Evolutionary conservation across 257 asterid species (phyloP).

Genomic region (Penstemon newberryi): DNA sequence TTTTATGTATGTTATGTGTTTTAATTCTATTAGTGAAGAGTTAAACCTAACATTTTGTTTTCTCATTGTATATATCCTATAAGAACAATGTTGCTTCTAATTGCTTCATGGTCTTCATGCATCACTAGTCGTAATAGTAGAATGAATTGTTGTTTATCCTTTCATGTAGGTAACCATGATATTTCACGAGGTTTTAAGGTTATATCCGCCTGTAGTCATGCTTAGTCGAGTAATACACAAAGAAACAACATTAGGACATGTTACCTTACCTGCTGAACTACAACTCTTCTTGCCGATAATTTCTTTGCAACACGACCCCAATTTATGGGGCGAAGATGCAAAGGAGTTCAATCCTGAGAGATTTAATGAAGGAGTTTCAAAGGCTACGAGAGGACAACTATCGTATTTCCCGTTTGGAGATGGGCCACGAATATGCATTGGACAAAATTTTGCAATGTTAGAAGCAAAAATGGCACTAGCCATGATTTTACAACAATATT

Average conservation of each 20-base stretch:
- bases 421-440: constrained; percentile 41
- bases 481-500: no score
- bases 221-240: constrained; percentile 4
- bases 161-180: constrained; percentile 34
- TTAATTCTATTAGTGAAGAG: no score
- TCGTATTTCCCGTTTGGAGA: constrained; percentile 35
- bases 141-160: no score
- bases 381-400: constrained; percentile 22
- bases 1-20: no score
- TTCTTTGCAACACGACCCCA: constrained; percentile 31
- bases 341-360: constrained; percentile 37
- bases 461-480: no score
- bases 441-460: constrained; percentile 31
- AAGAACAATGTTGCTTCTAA: no score
- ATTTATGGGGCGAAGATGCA: constrained; percentile 35
- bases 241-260: constrained; percentile 22
- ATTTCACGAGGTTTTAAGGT: neutral
- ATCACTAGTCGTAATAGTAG: no score
- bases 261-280: constrained; percentile 29
- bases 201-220: constrained; percentile 32
- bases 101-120: no score
- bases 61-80: no score
- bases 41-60: no score
- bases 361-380: constrained; percentile 33
- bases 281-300: constrained; percentile 26